These are phyloP conservation scores for Sungouiozyma intestinalis DNA, from an alignment of 805 yeast species.

Conservation along the genomic window DNA sequence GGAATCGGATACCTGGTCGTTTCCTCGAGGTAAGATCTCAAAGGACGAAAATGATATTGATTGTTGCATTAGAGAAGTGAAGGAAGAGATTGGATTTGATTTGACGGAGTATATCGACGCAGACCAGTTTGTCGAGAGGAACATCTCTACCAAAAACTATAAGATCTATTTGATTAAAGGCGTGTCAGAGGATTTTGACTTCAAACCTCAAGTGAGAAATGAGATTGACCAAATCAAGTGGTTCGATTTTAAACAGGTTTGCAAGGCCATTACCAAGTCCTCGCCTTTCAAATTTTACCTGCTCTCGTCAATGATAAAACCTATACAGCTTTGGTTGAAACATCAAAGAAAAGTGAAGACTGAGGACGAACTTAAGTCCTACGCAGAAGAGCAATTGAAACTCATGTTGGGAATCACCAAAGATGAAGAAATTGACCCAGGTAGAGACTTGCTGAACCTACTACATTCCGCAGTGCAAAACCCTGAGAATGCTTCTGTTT, in stretches of 20 bases:
- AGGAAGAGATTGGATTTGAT: slow-evolving; percentile 91
- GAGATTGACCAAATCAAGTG: slow-evolving; percentile 82
- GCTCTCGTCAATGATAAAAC: slow-evolving; percentile 33
- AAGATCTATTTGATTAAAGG: slow-evolving; percentile 68
- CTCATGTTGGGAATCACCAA: slow-evolving; percentile 47
- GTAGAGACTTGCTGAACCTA: slow-evolving; percentile 63
- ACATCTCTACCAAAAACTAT: slow-evolving; percentile 73
- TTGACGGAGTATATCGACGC: slow-evolving; percentile 56
- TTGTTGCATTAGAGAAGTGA: slow-evolving; percentile 87
- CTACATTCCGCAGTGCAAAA: slow-evolving; percentile 37
- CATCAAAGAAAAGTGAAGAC: slow-evolving; percentile 39
- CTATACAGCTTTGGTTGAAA: slow-evolving; percentile 41
- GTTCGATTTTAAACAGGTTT: slow-evolving; percentile 46
- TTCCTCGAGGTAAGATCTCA: slow-evolving; percentile 93
- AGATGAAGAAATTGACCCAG: slow-evolving; percentile 45
- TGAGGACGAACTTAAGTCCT: slow-evolving; percentile 49
- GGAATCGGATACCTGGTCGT: slow-evolving; percentile 81
- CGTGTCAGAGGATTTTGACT: slow-evolving; percentile 66
- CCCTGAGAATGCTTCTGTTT: slow-evolving; percentile 1
- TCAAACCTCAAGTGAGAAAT: slow-evolving; percentile 74
- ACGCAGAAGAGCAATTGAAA: slow-evolving; percentile 60
- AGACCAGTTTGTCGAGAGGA: slow-evolving; percentile 69
- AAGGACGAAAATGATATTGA: slow-evolving; percentile 81
- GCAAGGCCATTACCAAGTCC: slow-evolving; percentile 25
- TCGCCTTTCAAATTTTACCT: slow-evolving; percentile 28